Base-by-base conservation (phyloP, 1,284 basidiomycete species). In the Quambalaria eucalypti region DNA sequence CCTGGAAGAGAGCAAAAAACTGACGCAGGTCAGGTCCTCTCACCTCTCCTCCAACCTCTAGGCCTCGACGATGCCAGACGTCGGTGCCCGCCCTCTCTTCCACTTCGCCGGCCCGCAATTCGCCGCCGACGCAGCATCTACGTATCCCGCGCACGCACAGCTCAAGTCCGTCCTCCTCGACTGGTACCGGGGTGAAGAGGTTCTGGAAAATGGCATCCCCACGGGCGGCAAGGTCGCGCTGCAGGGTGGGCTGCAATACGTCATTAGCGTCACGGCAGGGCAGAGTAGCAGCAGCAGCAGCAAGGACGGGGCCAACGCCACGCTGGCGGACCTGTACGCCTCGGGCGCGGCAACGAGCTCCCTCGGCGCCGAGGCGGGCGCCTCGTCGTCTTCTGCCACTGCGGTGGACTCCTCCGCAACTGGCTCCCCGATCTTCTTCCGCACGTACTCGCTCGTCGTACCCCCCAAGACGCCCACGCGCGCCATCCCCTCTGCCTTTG, bases 151-250 rank as follows among this genome's bases (percentile, higher is more conserved):
- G 8, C 54, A 52, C 28, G 26, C 30, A 9, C 73, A 75, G 53
- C 82, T 97, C 70, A 97, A 96, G 80, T 92, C 88, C 1, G 81
- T 93, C 71, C 81, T 98, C 4, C 82, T 97, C 69, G 86, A 87
- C 73, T 81, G 84, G 59, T 87, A 96, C 76, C 90, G 91, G 79
- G 88, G 88, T 59, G 72, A 75, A 56, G 87, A 95, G 78, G 42
- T 46, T 12, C 42, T 46, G 2, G 42, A 46, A 21, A 46, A 46
- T 46, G 42, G 42, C 16, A 54, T 73, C 28, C 42, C 48, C 10
- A 28, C 50, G 10, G 31, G 61, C 36, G 0, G 48, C 25, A 1
- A 39, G 30, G 19, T 38, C 52, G 14, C 50, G 21, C 23, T 67
- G 9, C 80, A 84, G 16, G 88, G 90, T 2, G 71, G 71, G 1